Conservation (phyloP, 2,329 filamentous ascomycete genomes). For the Fusarium praegraminearum region DNA sequence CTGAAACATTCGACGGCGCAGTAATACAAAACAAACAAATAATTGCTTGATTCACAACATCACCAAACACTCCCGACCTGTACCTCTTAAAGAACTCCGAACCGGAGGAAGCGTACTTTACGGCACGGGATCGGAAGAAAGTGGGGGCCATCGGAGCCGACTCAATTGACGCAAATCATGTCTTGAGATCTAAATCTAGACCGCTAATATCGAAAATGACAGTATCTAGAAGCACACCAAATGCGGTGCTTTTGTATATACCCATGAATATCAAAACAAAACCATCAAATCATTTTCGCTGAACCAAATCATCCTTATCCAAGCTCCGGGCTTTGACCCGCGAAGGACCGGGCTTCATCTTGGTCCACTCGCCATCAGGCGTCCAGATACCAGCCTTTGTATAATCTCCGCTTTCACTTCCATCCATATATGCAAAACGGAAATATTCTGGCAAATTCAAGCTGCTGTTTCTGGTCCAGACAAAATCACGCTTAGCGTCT, state of each 20-base stretch:
- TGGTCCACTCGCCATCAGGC: slow-evolving; percentile 71
- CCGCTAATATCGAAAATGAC: slow-evolving; percentile 16
- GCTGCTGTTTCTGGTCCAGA: slow-evolving; percentile 67
- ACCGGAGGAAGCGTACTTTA: background rate
- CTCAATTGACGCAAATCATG: background rate
- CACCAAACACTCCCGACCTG: background rate
- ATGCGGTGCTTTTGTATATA: background rate
- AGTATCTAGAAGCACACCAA: slow-evolving; percentile 8
- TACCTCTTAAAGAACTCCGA: background rate
- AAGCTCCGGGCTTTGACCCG: slow-evolving; percentile 52
- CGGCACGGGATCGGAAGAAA: background rate
- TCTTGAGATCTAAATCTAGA: background rate
- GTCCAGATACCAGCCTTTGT: slow-evolving; percentile 81
- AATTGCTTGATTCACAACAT: background rate
- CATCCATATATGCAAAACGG: slow-evolving; percentile 79
- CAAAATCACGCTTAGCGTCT: slow-evolving; percentile 60
- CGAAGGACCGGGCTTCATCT: slow-evolving; percentile 73
- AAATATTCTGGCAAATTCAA: slow-evolving; percentile 75
- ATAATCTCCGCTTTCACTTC: slow-evolving; percentile 74
- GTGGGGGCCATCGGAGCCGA: background rate
- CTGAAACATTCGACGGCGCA: background rate
- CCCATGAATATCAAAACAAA: slow-evolving; percentile 3
- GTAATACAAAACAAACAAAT: background rate
- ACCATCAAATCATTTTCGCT: slow-evolving; percentile 27
- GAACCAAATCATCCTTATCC: slow-evolving; percentile 41